phyloP scores from a whole-genome alignment of 371 early-diverging fungal species.

The Blyttiomyces sp. region DNA sequence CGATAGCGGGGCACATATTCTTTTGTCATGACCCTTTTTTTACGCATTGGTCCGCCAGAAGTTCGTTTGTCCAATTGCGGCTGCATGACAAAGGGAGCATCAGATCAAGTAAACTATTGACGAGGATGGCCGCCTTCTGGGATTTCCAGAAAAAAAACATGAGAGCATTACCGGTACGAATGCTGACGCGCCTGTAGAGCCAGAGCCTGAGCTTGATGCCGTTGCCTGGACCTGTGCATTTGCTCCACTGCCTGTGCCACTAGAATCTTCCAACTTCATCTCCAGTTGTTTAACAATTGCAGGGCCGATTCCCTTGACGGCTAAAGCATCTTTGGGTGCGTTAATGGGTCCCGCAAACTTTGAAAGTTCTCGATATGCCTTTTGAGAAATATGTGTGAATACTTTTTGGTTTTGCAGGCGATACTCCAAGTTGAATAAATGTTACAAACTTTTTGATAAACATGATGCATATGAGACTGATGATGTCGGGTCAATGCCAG shows the following conservation, averaged over 20 bases:
- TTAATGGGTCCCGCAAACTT: slow-evolving; percentile 53
- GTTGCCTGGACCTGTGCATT: too few relatives aligned
- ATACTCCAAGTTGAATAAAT: too few relatives aligned
- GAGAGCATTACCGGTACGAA: too few relatives aligned
- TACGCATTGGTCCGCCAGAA: not conserved
- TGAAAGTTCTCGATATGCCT: slow-evolving; percentile 49
- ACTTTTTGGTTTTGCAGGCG: not conserved
- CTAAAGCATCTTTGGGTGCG: slow-evolving; percentile 53
- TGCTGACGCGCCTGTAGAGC: too few relatives aligned
- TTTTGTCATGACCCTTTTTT: not conserved
- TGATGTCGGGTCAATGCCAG: not conserved
- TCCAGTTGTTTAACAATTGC: slow-evolving; percentile 59
- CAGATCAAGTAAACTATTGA: too few relatives aligned
- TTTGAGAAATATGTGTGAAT: not conserved
- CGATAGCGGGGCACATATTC: slow-evolving; percentile 74
- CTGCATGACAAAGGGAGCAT: not conserved
- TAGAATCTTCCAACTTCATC: slow-evolving; percentile 48
- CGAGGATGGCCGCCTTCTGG: too few relatives aligned
- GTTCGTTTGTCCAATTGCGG: not conserved
- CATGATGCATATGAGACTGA: slow-evolving; percentile 1
- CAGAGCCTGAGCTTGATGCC: too few relatives aligned
- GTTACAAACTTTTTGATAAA: slow-evolving; percentile 18
- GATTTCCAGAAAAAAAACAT: too few relatives aligned
- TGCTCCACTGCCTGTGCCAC: too few relatives aligned
- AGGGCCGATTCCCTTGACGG: slow-evolving; percentile 63